A percentile compares a stretch with the other conserved stretches of the same genome.
Evolutionary conservation across 106 monocot species (phyloP).

Genomic region (Dendrobium officinale): DNA sequence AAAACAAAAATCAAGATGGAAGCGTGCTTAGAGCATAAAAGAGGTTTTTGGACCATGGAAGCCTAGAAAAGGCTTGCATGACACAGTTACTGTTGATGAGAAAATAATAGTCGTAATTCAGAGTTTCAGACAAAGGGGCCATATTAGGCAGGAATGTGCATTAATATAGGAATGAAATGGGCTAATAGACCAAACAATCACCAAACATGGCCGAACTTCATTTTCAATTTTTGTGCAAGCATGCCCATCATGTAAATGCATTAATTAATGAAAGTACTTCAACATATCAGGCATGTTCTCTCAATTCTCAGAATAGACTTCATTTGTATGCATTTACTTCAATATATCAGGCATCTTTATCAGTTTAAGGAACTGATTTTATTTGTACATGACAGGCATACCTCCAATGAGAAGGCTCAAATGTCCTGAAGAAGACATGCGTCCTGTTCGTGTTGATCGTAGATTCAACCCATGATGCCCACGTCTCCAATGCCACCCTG

Average conservation of each 20-base stretch:
- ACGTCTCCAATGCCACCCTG: conserved; percentile 60
- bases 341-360: not conserved
- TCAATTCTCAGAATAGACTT: not conserved
- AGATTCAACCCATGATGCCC: conserved; percentile 81
- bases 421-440: conserved; percentile 88
- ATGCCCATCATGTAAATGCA: not conserved
- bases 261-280: not conserved
- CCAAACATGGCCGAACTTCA: not conserved
- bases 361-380: not conserved
- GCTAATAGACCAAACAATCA: not conserved
- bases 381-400: conserved; percentile 17
- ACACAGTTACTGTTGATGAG: not conserved
- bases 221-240: not conserved
- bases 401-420: conserved; percentile 99
- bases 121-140: not conserved
- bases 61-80: too few species aligned
- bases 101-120: not conserved
- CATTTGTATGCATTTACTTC: not conserved
- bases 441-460: conserved; percentile 61
- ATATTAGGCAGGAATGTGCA: not conserved
- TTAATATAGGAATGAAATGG: not conserved
- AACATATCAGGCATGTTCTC: not conserved
- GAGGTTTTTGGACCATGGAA: too few species aligned
- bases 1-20: too few species aligned
- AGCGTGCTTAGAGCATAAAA: too few species aligned